Conservation (phyloP, 2,329 filamentous ascomycete genomes). For the Nemania sp. region DNA sequence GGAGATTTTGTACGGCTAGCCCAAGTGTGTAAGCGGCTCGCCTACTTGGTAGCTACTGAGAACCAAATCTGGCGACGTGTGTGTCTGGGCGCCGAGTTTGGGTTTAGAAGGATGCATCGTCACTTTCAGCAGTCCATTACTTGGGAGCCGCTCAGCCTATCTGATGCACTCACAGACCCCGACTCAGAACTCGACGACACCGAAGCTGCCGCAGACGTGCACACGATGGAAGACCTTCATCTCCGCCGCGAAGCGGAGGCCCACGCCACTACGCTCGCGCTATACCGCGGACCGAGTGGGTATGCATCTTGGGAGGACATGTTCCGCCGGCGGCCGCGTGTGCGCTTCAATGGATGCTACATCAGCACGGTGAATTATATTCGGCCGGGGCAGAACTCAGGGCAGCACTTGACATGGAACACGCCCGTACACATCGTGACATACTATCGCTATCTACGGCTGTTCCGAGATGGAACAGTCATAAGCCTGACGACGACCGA, state of each 20-base stretch:
- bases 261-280: constrained; percentile 44
- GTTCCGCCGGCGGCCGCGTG: constrained; percentile 79
- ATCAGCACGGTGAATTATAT: constrained; percentile 97
- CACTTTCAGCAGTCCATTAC: constrained; percentile 66
- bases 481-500: constrained; percentile 79
- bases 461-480: constrained; percentile 86
- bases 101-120: constrained; percentile 84
- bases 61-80: constrained; percentile 84
- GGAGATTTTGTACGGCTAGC: constrained; percentile 75
- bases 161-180: constrained; percentile 11
- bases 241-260: constrained; percentile 40
- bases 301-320: constrained; percentile 67
- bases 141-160: constrained; percentile 53
- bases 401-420: constrained; percentile 73
- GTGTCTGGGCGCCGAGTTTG: constrained; percentile 70
- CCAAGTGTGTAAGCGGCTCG: constrained; percentile 83
- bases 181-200: constrained; percentile 26
- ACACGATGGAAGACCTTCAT: constrained; percentile 45
- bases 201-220: constrained; percentile 38
- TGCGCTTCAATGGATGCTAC: constrained; percentile 95
- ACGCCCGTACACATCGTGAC: constrained; percentile 93
- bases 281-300: constrained; percentile 43
- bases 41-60: constrained; percentile 82
- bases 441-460: constrained; percentile 95
- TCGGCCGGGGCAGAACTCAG: constrained; percentile 74